Conservation (phyloP, 164 flowering plant genomes). For the Platanus orientalis region DNA sequence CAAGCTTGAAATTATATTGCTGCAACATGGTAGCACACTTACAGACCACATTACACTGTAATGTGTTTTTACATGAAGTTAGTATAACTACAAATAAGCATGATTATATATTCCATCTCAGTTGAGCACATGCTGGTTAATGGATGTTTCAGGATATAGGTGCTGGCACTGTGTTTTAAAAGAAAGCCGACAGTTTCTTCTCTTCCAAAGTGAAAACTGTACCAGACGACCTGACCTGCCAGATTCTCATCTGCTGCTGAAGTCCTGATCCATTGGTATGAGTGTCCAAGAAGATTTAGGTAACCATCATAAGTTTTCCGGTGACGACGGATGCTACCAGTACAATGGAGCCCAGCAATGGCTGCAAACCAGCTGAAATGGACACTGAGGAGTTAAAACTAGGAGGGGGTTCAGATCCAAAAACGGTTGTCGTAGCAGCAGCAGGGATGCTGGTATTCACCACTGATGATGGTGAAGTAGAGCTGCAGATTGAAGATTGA, state of each 20-base stretch:
- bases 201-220: too few relatives aligned
- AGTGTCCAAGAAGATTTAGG: neutral
- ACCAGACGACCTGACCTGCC: too few relatives aligned
- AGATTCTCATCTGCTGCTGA: neutral
- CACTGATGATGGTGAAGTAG: constrained; percentile 33
- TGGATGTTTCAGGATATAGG: neutral
- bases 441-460: constrained; percentile 43
- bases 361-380: constrained; percentile 23
- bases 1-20: neutral
- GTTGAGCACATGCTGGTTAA: neutral
- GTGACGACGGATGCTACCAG: constrained; percentile 27
- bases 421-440: constrained; percentile 26
- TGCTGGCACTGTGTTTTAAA: neutral
- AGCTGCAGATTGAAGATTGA: constrained; percentile 26
- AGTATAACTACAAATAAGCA: neutral
- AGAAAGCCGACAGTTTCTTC: too few relatives aligned
- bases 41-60: too few relatives aligned
- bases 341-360: constrained; percentile 19
- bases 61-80: too few relatives aligned
- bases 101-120: neutral
- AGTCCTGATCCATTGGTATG: neutral
- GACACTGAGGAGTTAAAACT: constrained; percentile 30
- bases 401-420: constrained; percentile 45
- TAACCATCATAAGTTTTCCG: constrained; percentile 7
- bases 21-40: neutral